Evolutionary conservation across 2,329 filamentous ascomycete genomes (phyloP).

Genomic region (Lachnum nothofagi): DNA sequence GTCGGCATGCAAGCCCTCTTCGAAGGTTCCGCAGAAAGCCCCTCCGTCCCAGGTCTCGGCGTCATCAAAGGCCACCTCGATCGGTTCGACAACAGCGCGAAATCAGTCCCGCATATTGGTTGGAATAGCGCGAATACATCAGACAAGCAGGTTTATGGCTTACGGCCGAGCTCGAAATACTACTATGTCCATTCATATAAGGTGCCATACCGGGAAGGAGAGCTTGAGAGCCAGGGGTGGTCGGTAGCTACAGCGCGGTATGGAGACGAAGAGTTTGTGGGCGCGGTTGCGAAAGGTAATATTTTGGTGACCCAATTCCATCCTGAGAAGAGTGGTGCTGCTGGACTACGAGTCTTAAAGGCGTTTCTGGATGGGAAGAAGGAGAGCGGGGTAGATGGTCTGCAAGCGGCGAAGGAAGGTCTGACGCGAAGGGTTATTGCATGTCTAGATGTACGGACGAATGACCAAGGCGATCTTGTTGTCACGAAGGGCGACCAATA

Average conservation of each 20-base stretch:
- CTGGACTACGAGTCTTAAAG: constrained; percentile 75
- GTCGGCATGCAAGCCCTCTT: constrained; percentile 91
- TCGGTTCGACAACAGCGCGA: constrained; percentile 70
- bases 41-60: constrained; percentile 66
- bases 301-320: constrained; percentile 93
- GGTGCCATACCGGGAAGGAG: constrained; percentile 65
- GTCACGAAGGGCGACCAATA: constrained; percentile 99
- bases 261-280: constrained; percentile 83
- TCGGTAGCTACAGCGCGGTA: constrained; percentile 86
- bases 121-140: constrained; percentile 84
- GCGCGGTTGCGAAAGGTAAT: constrained; percentile 80
- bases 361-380: constrained; percentile 76
- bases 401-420: constrained; percentile 48
- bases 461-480: constrained; percentile 89
- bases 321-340: constrained; percentile 91
- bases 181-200: constrained; percentile 98
- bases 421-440: constrained; percentile 92
- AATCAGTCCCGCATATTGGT: constrained; percentile 97
- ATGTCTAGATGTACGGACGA: constrained; percentile 90
- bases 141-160: constrained; percentile 64
- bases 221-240: constrained; percentile 80
- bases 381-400: constrained; percentile 32
- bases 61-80: constrained; percentile 66
- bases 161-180: constrained; percentile 82
- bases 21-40: constrained; percentile 74